Evolutionary conservation across 352 stramenopile species (phyloP), one percentile per base, ranked within the genome.

Genomic region (Pseudoperonospora humuli): DNA sequence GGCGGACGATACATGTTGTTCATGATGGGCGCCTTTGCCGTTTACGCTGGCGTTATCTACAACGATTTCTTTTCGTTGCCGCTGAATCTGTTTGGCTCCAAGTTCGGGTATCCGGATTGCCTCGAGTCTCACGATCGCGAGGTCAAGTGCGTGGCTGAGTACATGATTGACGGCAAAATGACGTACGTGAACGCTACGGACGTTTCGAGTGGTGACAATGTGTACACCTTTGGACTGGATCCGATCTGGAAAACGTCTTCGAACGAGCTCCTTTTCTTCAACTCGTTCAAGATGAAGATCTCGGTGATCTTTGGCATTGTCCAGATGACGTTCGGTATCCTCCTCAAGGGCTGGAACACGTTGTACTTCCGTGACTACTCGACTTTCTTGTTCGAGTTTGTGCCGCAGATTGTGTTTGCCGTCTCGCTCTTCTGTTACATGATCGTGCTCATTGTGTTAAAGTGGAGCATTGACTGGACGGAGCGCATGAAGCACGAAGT

Each of bases 261-360:
- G 15, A 99, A 99, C 66, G 95, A 98, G 44, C 71, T 99, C 44
- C 63, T 98, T 11, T 99, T 98, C 60, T 98, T 98, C 70, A 99
- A 99, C 78, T 98, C 93, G 26, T 98, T 99, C 82, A 99, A 99
- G 75, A 99, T 99, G 96, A 99, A 99, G 75, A 82, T 98, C 15
- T 96, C 89, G 45, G 95, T 99, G 17, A 97, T 99, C 39, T 86
- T 99, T 39, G 96, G 96, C 31, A 98, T 99, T 42, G 73, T 95
- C 39, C 96, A 99, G 62, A 99, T 99, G 96, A 97, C 93, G 45
- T 88, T 97, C 17, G 96, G 96, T 58, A 98, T 98, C 24, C 69
- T 86, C 25, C 75, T 99, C 21, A 97, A 97, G 65, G 93, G 91
- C 29, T 67, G 91, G 39, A 99, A 99, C 74, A 88, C 82, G 24